phyloP scores from a whole-genome alignment of 208 protist species.

The Herpetomonas tarakana region DNA sequence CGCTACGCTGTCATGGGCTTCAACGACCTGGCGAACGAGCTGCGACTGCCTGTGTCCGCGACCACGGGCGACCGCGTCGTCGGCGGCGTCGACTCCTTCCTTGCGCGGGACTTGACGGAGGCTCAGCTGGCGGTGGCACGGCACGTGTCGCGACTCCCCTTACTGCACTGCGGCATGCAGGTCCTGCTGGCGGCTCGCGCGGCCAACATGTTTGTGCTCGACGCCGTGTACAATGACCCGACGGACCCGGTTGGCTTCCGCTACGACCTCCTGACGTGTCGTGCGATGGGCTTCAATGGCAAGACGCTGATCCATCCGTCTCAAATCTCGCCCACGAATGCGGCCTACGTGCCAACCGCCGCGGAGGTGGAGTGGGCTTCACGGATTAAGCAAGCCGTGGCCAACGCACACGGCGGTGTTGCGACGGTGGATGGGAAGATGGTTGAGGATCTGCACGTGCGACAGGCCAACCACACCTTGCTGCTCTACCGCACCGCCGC shows the following conservation, averaged over 20 bases:
- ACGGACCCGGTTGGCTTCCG: conserved; percentile 65
- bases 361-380: conserved; percentile 66
- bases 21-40: conserved; percentile 51
- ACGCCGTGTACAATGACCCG: conserved; percentile 74
- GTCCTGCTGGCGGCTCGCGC: conserved; percentile 67
- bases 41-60: conserved; percentile 29
- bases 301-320: conserved; percentile 69
- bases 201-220: conserved; percentile 62
- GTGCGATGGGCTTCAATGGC: conserved; percentile 77
- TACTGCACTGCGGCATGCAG: conserved; percentile 46
- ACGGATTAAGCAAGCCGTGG: conserved; percentile 35
- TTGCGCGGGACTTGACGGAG: neutral
- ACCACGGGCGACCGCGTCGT: conserved; percentile 2
- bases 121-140: conserved; percentile 16
- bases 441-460: conserved; percentile 67
- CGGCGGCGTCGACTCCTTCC: neutral
- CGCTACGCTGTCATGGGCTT: conserved; percentile 66
- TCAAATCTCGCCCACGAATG: conserved; percentile 67
- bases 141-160: conserved; percentile 30
- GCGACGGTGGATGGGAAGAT: conserved; percentile 55
- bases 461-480: conserved; percentile 37
- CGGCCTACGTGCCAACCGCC: conserved; percentile 46
- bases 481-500: conserved; percentile 27
- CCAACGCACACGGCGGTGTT: conserved; percentile 20
- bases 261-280: conserved; percentile 39